A percentile compares a stretch with the other conserved stretches of the same genome.
Evolutionary conservation across 495 filamentous ascomycete genomes (phyloP).

Genomic region (Penicillium subrubescens): DNA sequence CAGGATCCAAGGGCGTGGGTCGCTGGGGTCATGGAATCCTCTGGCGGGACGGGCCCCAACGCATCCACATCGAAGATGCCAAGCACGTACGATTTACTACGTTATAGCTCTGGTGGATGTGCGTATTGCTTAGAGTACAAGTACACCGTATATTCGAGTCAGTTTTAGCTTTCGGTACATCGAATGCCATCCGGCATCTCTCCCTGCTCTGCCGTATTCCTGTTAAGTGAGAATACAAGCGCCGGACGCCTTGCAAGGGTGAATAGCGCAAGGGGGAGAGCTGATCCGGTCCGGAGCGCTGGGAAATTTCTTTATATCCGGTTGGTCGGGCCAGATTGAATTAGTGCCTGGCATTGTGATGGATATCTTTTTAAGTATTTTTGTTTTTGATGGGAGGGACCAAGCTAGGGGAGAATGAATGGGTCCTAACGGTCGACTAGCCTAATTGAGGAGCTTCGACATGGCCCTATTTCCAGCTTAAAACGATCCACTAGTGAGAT

Average conservation of each 20-base stretch:
- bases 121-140: not conserved
- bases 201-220: not conserved
- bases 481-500: not conserved
- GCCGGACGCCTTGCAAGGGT: slow-evolving; percentile 10
- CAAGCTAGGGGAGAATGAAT: not conserved
- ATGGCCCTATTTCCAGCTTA: not conserved
- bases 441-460: slow-evolving; percentile 11
- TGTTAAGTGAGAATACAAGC: too few species aligned
- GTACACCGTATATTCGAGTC: not conserved
- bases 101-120: not conserved
- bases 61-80: not conserved
- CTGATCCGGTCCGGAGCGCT: slow-evolving; percentile 6
- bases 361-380: not conserved
- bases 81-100: not conserved
- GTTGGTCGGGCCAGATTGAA: slow-evolving; percentile 12
- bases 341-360: slow-evolving; percentile 4
- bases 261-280: slow-evolving; percentile 5
- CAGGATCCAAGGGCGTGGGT: not conserved
- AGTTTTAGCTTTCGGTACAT: not conserved
- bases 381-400: not conserved
- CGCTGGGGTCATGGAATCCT: not conserved
- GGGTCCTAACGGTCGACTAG: slow-evolving; percentile 28
- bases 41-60: not conserved
- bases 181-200: not conserved
- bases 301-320: slow-evolving; percentile 12